phyloP scores from a whole-genome alignment of 192 early-diverging fungal species.

The Linnemannia exigua region DNA sequence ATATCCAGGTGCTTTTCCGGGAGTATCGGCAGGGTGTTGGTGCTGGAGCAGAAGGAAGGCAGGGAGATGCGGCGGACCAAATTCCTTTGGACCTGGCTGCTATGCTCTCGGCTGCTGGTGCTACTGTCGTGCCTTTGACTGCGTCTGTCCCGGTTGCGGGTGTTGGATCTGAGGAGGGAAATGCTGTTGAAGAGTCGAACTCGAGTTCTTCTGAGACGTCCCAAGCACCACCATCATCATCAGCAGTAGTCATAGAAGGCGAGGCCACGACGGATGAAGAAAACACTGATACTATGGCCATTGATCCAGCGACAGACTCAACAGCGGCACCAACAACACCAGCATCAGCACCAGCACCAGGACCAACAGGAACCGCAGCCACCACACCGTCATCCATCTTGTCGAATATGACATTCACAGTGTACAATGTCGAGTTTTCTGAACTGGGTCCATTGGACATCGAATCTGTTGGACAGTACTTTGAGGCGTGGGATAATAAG shows the following conservation, averaged over 20 bases:
- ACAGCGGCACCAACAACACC: not conserved
- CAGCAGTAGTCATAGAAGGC: no score
- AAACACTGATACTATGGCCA: not conserved
- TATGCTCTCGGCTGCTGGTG: not conserved
- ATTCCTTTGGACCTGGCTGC: not conserved
- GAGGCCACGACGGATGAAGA: not conserved
- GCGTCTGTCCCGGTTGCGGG: not conserved
- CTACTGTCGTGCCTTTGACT: not conserved
- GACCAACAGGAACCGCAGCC: no score
- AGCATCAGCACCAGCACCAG: not conserved
- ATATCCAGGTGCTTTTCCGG: conserved; percentile 47
- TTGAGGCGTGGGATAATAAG: conserved; percentile 45
- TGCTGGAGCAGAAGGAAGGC: not conserved
- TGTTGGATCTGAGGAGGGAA: not conserved
- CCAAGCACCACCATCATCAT: not conserved
- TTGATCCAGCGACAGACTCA: not conserved
- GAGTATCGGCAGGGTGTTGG: not conserved
- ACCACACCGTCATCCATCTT: not conserved
- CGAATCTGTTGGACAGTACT: conserved; percentile 41
- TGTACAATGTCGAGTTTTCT: conserved; percentile 10
- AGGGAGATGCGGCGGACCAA: conserved; percentile 19
- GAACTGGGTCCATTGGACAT: conserved; percentile 46
- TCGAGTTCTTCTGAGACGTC: not conserved
- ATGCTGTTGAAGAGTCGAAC: not conserved
- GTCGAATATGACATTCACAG: not conserved